Conservation (phyloP, 352 stramenopile species). For the Pythium volutum region DNA sequence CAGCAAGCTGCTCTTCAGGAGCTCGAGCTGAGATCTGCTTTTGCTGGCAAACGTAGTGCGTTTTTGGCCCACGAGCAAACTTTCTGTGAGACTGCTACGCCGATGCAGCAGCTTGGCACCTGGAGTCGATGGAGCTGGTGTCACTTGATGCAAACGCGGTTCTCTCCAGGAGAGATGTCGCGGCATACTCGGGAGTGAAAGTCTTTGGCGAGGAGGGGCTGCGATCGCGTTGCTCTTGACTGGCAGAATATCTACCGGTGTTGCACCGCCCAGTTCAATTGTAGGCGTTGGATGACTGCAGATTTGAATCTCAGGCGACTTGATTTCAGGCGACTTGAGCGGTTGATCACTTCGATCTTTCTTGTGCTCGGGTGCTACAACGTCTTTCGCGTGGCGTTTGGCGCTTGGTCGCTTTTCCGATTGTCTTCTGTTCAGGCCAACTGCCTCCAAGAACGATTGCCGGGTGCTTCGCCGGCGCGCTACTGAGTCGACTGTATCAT, state of each 20-base stretch:
- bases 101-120: not conserved
- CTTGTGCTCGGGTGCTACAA: not conserved
- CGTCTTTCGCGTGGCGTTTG: not conserved
- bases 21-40: constrained; percentile 17
- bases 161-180: constrained; percentile 14
- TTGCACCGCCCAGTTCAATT: constrained; percentile 15
- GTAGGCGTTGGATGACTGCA: not conserved
- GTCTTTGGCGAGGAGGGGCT: not conserved
- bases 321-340: not conserved
- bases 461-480: constrained; percentile 3
- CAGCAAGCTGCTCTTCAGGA: constrained; percentile 17
- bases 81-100: constrained; percentile 2
- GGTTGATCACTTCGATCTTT: not conserved
- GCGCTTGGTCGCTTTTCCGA: not conserved
- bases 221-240: not conserved
- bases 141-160: not conserved
- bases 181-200: constrained; percentile 1
- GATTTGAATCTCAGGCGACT: not conserved
- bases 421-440: not conserved
- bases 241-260: not conserved
- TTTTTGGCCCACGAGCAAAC: not conserved
- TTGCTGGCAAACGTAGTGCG: not conserved
- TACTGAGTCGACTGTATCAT: not conserved
- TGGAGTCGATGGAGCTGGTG: not conserved
- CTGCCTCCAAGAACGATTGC: constrained; percentile 1